These are phyloP conservation scores for Mesembryanthemum crystallinum DNA, from an alignment of 148 eudicot genomes.

Conservation along the genomic window DNA sequence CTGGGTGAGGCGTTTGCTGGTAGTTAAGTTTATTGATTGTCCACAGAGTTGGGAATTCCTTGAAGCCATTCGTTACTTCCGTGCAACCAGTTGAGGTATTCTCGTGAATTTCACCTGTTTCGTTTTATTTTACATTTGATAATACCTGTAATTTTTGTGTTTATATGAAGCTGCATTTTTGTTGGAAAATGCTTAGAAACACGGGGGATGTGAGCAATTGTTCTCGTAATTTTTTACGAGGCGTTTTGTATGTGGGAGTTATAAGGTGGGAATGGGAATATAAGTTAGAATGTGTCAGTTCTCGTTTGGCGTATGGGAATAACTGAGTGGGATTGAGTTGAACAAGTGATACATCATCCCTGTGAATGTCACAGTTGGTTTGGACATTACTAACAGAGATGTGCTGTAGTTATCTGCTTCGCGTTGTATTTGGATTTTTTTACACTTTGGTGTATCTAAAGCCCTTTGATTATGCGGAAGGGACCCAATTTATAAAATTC, in stretches of 20 bases:
- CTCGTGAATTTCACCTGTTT: slow-evolving; percentile 9
- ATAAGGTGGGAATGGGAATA: too few relatives aligned
- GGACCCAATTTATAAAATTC: neutral
- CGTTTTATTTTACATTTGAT: neutral
- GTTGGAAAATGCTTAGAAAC: neutral
- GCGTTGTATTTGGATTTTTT: neutral
- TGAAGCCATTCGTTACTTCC: slow-evolving; percentile 22
- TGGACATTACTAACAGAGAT: neutral
- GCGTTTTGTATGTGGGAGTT: too few relatives aligned
- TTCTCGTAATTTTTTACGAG: neutral
- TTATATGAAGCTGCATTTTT: neutral
- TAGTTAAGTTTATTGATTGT: slow-evolving; percentile 24
- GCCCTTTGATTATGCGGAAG: neutral
- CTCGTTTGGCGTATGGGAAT: too few relatives aligned
- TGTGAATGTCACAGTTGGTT: neutral
- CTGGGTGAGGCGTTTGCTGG: slow-evolving; percentile 34
- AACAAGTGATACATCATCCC: neutral
- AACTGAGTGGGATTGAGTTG: too few relatives aligned
- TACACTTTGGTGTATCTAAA: neutral
- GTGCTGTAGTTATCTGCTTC: neutral
- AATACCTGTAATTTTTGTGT: neutral
- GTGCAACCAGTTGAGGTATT: slow-evolving; percentile 32
- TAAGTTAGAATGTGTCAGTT: too few relatives aligned
- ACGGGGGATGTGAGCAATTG: neutral
- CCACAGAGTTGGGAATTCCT: slow-evolving; percentile 25